Evolutionary conservation across 1,139 yeast species (phyloP).

Genomic region (Pneumocystis murina): DNA sequence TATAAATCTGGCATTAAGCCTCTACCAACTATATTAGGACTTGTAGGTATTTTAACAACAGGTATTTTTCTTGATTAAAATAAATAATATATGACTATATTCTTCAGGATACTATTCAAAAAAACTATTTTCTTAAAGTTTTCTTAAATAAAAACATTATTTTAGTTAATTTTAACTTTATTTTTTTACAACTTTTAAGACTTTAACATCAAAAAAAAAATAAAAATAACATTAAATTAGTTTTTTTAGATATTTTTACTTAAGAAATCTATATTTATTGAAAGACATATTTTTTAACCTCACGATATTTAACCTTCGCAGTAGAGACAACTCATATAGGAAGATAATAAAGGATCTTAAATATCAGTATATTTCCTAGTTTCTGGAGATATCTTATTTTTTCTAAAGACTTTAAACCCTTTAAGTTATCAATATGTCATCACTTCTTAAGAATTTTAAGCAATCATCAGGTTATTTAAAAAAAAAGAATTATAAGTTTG

Average conservation of each 20-base stretch:
- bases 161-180: too few species aligned
- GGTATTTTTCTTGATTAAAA: background rate
- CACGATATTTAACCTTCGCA: too few species aligned
- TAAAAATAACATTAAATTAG: background rate
- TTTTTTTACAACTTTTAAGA: too few species aligned
- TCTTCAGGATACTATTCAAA: background rate
- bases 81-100: background rate
- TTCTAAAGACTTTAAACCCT: too few species aligned
- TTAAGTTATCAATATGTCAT: background rate
- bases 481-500: constrained; percentile 54
- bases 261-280: too few species aligned
- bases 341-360: too few species aligned
- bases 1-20: background rate
- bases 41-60: background rate
- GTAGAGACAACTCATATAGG: too few species aligned
- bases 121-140: background rate
- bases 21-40: background rate
- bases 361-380: background rate
- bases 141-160: background rate
- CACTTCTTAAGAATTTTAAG: constrained; percentile 37
- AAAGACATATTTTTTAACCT: too few species aligned
- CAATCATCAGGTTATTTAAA: constrained; percentile 58
- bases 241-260: background rate
- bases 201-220: too few species aligned
- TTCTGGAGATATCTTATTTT: background rate